Base-by-base conservation (phyloP, 2,329 filamentous ascomycete species). In the Sporothrix sp. region DNA sequence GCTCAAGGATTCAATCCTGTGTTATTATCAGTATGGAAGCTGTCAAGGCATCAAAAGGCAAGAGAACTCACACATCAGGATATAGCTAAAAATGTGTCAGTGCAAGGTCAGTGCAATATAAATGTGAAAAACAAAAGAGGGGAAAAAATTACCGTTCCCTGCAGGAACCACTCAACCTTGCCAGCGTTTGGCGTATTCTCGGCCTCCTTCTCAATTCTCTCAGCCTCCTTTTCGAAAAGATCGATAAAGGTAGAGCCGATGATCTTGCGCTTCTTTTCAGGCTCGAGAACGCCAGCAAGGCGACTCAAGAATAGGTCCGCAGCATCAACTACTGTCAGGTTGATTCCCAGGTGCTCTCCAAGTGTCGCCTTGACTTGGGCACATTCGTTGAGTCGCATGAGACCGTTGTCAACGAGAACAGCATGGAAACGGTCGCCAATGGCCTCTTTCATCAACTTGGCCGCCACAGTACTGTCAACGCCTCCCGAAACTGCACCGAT, bases 381-480 rank as follows among this genome's bases (percentile, higher is more conserved):
- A 58, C 84, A 89, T 67, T 97, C 93, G 62, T 95, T 83, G 27
- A 93, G 74, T 35, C 93, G 81, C 76, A 98, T 48, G 61, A 56
- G 58, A 55, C 87, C 89, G 58, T 86, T 95, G 69, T 97, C 84
- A 7, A 96, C 81, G 18, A 95, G 76, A 78, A 65, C 60, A 32
- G 63, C 64, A 49, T 65, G 62, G 71, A 95, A 94, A 14, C 89
- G 78, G 62, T 89, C 82, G 21, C 85, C 74, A 62, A 96, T 95
- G 6, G 89, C 89, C 62, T 88, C 81, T 58, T 63, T 61, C 61
- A 65, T 91, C 18, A 96, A 74, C 66, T 82, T 85, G 0, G 87
- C 87, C 2, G 84, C 89, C 10, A 96, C 90, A 3, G 90, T 96
- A 10, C 80, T 85, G 66, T 96, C 90, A 14, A 96, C 90, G 61